Evolutionary conservation across 1,284 basidiomycete species (phyloP), one percentile per base, ranked within the genome.

Genomic region (Cutaneotrichosporon sp.): DNA sequence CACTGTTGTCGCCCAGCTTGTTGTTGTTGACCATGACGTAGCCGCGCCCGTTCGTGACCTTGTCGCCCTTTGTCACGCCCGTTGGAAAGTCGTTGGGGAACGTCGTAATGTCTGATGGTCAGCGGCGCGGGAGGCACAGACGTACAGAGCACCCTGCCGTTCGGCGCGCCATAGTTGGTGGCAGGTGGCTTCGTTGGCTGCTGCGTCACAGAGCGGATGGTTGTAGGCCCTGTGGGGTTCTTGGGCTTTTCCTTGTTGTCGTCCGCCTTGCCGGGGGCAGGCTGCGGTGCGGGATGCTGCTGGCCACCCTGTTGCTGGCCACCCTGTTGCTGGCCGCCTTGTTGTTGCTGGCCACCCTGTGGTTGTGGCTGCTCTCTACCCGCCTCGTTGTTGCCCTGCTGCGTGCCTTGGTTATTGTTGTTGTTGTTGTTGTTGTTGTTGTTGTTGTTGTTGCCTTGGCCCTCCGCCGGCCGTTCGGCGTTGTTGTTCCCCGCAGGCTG

Each of bases 81-180:
- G 21, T 30, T 34, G 67, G 69, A 36, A 69, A 69, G 45, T 64
- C 53, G 17, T 61, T 15, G 4, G 62, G 59, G 51, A 66, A 67
- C 10, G 60, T 49, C 20, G 62, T 68, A 12, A 64, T 36, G 40
- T 54, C 68, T 68, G 50, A 4, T 8, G 40, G 53, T n/a, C n/a
- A n/a, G n/a, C n/a, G n/a, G 38, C 49, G 45, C 38, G 42, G 17
- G 9, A 10, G 9, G 33, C 43, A 12, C n/a, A 30, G 35, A 51
- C 33, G 26, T 35, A 46, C 39, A 33, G 18, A 45, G 18, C 2
- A 26, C 22, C 14, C 14, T 43, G 22, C 41, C 39, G 39, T 10
- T 14, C 7, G 5, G 9, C 3, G 39, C 12, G 10, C 39, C 41
- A 7, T 21, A 23, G 14, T 5, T 9, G 12, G 15, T 15, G 13